Conservation (phyloP, 495 filamentous ascomycete genomes). For the Penicillium alfredii region DNA sequence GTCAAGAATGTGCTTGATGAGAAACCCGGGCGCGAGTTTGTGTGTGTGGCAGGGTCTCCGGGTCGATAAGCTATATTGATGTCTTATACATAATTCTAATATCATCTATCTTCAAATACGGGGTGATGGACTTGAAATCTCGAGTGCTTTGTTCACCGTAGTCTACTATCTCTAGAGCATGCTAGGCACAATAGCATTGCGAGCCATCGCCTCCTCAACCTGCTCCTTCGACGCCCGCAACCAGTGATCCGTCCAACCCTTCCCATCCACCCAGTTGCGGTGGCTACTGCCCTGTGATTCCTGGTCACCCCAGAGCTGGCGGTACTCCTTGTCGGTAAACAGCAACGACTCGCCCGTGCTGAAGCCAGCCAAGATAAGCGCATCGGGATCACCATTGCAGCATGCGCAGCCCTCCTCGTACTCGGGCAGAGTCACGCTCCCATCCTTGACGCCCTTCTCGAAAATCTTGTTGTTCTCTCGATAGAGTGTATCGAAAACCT, state of each 20-base stretch:
- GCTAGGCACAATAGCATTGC: not conserved
- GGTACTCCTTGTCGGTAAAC: slow-evolving; percentile 5
- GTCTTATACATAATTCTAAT: no score
- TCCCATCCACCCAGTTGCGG: not conserved
- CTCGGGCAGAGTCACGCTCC: not conserved
- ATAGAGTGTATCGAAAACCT: slow-evolving; percentile 4
- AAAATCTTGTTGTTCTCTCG: not conserved
- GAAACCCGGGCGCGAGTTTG: slow-evolving; percentile 28
- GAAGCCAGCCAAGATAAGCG: slow-evolving; percentile 5
- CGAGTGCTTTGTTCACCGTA: no score
- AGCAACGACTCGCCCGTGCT: slow-evolving; percentile 5
- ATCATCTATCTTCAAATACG: no score
- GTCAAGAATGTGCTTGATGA: slow-evolving; percentile 46
- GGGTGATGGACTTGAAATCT: no score
- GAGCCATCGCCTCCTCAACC: slow-evolving; percentile 8
- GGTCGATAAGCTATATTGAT: no score
- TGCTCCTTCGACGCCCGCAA: slow-evolving; percentile 6
- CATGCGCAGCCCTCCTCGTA: slow-evolving; percentile 3
- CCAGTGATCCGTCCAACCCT: not conserved
- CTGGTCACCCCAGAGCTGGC: slow-evolving; percentile 4
- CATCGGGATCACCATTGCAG: slow-evolving; percentile 7
- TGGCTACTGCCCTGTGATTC: not conserved
- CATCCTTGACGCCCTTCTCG: not conserved
- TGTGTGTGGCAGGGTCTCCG: slow-evolving; percentile 34
- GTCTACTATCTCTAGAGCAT: no score